A percentile compares a stretch with the other conserved stretches of the same genome.
These are phyloP conservation scores for Sherardia arvensis DNA, from an alignment of 257 asterid species.

Conservation along the genomic window DNA sequence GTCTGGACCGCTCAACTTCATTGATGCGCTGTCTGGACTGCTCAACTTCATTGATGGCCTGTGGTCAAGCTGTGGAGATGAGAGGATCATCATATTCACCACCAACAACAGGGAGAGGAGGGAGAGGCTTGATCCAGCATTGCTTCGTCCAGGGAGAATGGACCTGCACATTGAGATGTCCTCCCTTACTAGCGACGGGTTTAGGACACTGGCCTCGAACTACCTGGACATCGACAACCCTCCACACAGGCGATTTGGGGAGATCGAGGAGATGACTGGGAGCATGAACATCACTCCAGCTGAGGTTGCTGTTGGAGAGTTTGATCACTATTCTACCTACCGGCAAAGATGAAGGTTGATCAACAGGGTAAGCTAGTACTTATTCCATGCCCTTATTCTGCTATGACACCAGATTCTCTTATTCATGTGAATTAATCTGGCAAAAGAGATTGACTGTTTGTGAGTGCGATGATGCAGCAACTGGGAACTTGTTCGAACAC, in stretches of 20 bases:
- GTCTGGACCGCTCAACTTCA: no score
- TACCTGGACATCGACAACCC: conserved; percentile 29
- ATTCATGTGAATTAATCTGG: no score
- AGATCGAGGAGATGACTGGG: conserved; percentile 34
- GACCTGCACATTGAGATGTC: conserved; percentile 80
- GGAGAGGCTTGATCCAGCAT: conserved; percentile 63
- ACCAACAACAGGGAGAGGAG: conserved; percentile 73
- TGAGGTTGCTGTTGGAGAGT: conserved; percentile 70
- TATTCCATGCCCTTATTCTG: no score
- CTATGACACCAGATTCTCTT: no score
- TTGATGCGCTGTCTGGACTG: no score
- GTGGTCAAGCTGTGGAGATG: conserved; percentile 84
- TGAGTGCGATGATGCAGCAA: no score
- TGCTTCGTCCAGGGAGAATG: conserved; percentile 83
- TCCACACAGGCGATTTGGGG: conserved; percentile 18
- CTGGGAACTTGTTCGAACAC: no score
- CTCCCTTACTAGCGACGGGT: conserved; percentile 46
- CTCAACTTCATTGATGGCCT: conserved; percentile 75
- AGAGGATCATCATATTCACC: conserved; percentile 58
- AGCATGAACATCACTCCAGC: conserved; percentile 49
- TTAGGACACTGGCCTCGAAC: conserved; percentile 40
- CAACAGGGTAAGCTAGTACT: no score
- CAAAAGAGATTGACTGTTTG: no score
- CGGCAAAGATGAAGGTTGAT: no score
- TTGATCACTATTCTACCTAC: no score